Evolutionary conservation across 768 basidiomycete species (phyloP).

Genomic region (Boletellus sp.): DNA sequence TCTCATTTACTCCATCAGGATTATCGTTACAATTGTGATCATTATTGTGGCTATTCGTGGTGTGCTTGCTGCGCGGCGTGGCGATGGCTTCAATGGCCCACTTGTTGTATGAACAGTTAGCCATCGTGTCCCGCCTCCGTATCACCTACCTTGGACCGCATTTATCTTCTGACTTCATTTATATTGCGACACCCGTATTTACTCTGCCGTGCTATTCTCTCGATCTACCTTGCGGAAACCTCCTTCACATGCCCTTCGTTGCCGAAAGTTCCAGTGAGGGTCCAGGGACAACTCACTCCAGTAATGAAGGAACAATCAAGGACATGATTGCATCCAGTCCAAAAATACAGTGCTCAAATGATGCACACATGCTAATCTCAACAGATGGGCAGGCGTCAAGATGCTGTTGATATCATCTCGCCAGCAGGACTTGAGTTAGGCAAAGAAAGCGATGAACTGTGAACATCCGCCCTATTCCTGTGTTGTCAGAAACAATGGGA

Average conservation of each 20-base stretch:
- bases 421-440: too few species aligned
- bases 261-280: background rate
- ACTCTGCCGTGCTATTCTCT: background rate
- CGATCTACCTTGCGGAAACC: slow-evolving; percentile 9
- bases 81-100: slow-evolving; percentile 62
- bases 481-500: too few species aligned
- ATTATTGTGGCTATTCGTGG: slow-evolving; percentile 58
- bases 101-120: slow-evolving; percentile 38
- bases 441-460: too few species aligned
- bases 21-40: slow-evolving; percentile 59
- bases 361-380: too few species aligned
- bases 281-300: too few species aligned
- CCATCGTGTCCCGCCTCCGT: background rate
- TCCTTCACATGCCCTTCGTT: background rate
- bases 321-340: too few species aligned
- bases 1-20: slow-evolving; percentile 37
- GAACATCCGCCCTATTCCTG: too few species aligned
- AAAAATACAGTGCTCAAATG: too few species aligned
- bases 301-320: too few species aligned
- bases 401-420: too few species aligned
- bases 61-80: slow-evolving; percentile 54
- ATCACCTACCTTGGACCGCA: slow-evolving; percentile 1
- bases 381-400: too few species aligned
- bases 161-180: background rate
- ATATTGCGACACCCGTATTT: slow-evolving; percentile 16